These are phyloP conservation scores for Hyaloscypha finlandica DNA, from an alignment of 495 filamentous ascomycete species.

Conservation along the genomic window DNA sequence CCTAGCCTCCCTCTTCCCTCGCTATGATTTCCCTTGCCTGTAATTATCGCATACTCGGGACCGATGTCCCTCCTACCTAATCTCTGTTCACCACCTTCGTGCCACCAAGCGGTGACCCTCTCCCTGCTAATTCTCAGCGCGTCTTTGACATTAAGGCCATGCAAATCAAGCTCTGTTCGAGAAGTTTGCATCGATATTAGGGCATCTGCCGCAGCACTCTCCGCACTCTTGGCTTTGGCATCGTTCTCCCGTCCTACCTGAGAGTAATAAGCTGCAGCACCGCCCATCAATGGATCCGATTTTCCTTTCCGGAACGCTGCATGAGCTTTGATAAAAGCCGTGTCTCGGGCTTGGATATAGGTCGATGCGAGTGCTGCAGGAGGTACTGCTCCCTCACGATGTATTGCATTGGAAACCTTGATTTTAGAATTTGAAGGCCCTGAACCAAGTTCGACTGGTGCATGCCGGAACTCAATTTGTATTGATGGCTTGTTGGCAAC, in stretches of 20 bases:
- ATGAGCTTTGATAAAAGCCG: constrained; percentile 60
- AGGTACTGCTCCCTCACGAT: constrained; percentile 8
- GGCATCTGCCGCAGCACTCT: constrained; percentile 55
- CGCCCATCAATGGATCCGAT: constrained; percentile 67
- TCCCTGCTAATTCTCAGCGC: constrained; percentile 73
- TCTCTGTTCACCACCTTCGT: constrained; percentile 54
- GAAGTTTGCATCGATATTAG: constrained; percentile 51
- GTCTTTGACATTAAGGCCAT: constrained; percentile 79
- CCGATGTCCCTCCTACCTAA: constrained; percentile 43
- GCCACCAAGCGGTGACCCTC: constrained; percentile 78
- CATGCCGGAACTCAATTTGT: constrained; percentile 42
- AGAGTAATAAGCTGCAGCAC: constrained; percentile 66
- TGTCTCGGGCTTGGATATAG: constrained; percentile 31
- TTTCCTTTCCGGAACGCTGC: constrained; percentile 62
- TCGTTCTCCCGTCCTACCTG: constrained; percentile 56
- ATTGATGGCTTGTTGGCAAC: constrained; percentile 22
- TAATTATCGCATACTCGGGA: constrained; percentile 69
- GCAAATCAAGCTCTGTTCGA: constrained; percentile 62
- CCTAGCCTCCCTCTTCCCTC: constrained; percentile 72
- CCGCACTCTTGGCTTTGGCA: constrained; percentile 44
- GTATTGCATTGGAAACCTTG: constrained; percentile 23
- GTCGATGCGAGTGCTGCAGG: constrained; percentile 15
- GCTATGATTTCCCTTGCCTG: constrained; percentile 77
- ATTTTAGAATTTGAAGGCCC: constrained; percentile 11
- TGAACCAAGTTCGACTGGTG: constrained; percentile 30